Base-by-base conservation (phyloP, 2,329 filamentous ascomycete genomes). In the Pseudocercospora crystallina region DNA sequence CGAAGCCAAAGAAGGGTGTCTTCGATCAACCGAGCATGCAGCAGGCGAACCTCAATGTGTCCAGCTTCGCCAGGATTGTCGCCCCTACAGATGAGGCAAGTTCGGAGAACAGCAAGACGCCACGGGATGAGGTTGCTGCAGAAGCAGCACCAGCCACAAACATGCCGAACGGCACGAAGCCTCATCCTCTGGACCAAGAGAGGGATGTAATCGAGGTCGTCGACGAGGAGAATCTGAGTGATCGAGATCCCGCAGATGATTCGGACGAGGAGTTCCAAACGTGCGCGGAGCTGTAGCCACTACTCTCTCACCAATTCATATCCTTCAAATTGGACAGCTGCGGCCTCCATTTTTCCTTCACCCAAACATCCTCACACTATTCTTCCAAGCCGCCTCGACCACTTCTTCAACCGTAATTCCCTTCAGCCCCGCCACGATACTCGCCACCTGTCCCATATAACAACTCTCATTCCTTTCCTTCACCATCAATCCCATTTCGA, bases 401-500 rank as follows among this genome's bases (percentile, higher is more conserved):
- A 80, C 69, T 40, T 78, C 71, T 14, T 76, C 69, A 0, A 78
- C 66, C 2, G 56, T 36, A 1, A 73, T 35, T 0, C 71, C 75
- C 51, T 76, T 78, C 43, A 80, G 47, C 7, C 77, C 76, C 2
- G 77, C 77, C 4, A 79, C 75, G 1, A 78, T 63, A 42, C 71
- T 64, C 0, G 74, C 77, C 31, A 80, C 76, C 39, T 71, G 65
- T 35, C 73, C 72, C 10, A 80, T 76, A 0, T 63, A 65, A 54
- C 76, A 79, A 41, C 76, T 79, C 58, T 80, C 77, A 53, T 80
- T 79, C 35, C 76, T 63, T 49, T 74, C 73, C 56, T 80, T 80
- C 2, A 80, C 69, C 74, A 79, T 77, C 30, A 65, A 65, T 0
- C 69, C 71, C 7, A 54, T 32, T 41, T 74, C 68, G 54, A 76